A percentile compares a stretch with the other conserved stretches of the same genome.
These are phyloP conservation scores for Trichosanthes truncata DNA, from an alignment of 306 rosid species.

Conservation along the genomic window DNA sequence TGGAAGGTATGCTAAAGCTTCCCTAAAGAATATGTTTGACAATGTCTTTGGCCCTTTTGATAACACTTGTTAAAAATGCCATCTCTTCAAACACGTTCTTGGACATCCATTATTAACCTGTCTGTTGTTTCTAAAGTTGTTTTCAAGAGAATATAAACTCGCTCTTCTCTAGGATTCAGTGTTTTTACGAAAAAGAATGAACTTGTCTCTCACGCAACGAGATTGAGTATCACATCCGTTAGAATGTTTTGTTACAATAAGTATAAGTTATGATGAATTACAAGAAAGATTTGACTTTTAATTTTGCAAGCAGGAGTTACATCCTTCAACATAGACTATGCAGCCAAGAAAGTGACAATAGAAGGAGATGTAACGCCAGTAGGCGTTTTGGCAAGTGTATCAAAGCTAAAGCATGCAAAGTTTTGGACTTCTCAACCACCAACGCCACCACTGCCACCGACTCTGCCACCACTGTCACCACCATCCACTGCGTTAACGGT, in stretches of 20 bases:
- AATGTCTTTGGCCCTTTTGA: neutral
- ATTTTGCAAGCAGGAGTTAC: slow-evolving; percentile 10
- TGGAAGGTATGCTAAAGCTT: slow-evolving; percentile 36
- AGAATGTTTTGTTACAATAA: neutral
- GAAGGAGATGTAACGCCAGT: slow-evolving; percentile 12
- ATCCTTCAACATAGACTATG: slow-evolving; percentile 15
- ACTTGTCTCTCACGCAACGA: neutral
- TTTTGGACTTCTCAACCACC: slow-evolving; percentile 9
- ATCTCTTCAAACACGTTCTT: neutral
- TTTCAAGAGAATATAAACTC: neutral
- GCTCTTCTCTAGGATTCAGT: neutral
- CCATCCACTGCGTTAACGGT: neutral
- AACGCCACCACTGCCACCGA: neutral
- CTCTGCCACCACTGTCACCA: neutral
- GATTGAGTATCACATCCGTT: neutral
- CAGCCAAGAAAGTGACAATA: slow-evolving; percentile 14
- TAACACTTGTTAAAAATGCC: neutral
- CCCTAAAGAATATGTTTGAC: neutral
- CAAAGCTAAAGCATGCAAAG: slow-evolving; percentile 13
- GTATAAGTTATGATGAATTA: neutral
- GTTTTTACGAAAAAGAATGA: neutral
- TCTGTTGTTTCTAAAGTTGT: neutral
- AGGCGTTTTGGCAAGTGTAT: slow-evolving; percentile 14
- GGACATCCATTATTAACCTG: neutral
- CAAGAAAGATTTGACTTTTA: neutral